Conservation (phyloP, 441 rosid species). For the Isatis lusitanica region DNA sequence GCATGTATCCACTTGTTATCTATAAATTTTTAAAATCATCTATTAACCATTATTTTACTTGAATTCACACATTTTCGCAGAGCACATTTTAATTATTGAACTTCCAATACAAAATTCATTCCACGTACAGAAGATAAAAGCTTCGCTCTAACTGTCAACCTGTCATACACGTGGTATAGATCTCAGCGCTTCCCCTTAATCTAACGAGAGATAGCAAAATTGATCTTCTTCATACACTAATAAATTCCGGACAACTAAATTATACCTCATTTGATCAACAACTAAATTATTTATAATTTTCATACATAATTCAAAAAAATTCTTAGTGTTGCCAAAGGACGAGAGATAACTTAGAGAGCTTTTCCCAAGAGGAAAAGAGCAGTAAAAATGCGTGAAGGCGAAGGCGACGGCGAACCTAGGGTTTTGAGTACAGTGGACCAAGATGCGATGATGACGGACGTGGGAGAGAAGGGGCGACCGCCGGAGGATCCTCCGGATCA, state of each 20-base stretch:
- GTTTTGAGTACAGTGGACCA: too few species aligned
- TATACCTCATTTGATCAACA: background rate
- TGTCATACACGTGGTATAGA: constrained; percentile 33
- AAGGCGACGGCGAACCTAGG: too few species aligned
- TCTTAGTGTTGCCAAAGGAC: background rate
- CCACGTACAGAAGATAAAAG: background rate
- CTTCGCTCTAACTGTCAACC: background rate
- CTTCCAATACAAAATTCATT: constrained; percentile 1
- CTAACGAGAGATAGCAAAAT: background rate
- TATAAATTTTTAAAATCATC: background rate
- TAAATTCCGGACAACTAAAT: background rate
- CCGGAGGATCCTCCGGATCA: too few species aligned
- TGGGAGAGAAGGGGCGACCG: too few species aligned
- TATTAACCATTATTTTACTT: background rate
- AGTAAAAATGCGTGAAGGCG: too few species aligned
- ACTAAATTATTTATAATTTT: background rate
- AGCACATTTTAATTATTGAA: background rate
- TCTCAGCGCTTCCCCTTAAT: constrained; percentile 10
- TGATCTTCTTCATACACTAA: background rate
- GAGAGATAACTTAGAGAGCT: too few species aligned
- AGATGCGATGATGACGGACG: too few species aligned
- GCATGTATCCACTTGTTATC: constrained; percentile 22
- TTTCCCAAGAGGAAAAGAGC: too few species aligned
- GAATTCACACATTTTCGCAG: background rate
- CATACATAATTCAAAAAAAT: background rate